A percentile compares a stretch with the other conserved stretches of the same genome.
Conservation (phyloP, 176 grass and related monocot species). For the Oryza glaberrima region DNA sequence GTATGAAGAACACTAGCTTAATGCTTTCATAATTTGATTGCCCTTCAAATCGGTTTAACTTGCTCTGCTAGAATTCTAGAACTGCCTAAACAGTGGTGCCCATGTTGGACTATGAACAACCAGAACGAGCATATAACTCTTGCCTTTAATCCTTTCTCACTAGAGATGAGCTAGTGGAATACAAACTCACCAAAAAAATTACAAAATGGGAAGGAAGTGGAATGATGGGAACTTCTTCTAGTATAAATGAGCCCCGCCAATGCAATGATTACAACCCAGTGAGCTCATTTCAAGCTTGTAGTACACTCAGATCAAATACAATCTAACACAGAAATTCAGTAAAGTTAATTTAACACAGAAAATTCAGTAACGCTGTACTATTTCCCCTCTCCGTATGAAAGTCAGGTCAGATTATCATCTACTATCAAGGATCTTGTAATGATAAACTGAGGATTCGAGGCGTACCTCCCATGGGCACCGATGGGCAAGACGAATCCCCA, state of each 20-base stretch:
- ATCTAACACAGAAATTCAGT: background rate
- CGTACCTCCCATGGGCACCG: slow-evolving; percentile 62
- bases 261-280: background rate
- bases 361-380: background rate
- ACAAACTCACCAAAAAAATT: background rate
- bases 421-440: too few relatives aligned
- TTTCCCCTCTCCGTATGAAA: background rate
- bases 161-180: slow-evolving; percentile 5
- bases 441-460: too few relatives aligned
- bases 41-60: background rate
- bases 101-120: background rate
- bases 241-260: background rate
- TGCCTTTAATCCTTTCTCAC: background rate
- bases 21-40: background rate
- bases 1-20: background rate
- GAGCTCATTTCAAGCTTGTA: background rate
- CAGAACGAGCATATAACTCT: background rate
- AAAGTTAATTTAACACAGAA: background rate
- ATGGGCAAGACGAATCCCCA: slow-evolving; percentile 84
- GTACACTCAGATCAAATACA: background rate
- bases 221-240: background rate
- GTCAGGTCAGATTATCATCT: background rate
- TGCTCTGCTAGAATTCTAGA: background rate
- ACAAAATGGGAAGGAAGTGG: background rate
- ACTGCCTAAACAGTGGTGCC: background rate